Conservation (phyloP, 805 yeast species). For the Metschnikowia lochheadii region DNA sequence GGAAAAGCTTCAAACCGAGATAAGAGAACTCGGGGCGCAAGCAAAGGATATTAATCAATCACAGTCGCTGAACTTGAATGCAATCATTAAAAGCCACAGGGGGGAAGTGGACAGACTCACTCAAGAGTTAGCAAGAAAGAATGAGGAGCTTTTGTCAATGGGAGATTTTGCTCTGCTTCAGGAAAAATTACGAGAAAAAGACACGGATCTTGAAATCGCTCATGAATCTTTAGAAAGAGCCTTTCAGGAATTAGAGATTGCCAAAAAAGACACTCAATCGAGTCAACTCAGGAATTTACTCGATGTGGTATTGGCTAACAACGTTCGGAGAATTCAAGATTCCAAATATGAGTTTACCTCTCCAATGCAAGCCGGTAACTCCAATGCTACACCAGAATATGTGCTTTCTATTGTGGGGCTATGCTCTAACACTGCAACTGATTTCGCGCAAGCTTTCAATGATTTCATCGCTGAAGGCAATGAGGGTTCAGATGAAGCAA, state of each 20-base stretch:
- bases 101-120: slow-evolving; percentile 55
- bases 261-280: slow-evolving; percentile 46
- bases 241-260: slow-evolving; percentile 51
- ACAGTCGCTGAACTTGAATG: slow-evolving; percentile 59
- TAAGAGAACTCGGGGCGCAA: slow-evolving; percentile 56
- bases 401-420: slow-evolving; percentile 66
- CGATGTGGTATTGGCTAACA: slow-evolving; percentile 68
- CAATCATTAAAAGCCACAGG: slow-evolving; percentile 59
- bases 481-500: slow-evolving; percentile 42
- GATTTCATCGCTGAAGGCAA: slow-evolving; percentile 74
- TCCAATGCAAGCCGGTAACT: slow-evolving; percentile 79
- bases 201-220: slow-evolving; percentile 72
- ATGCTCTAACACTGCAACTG: slow-evolving; percentile 67
- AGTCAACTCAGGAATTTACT: slow-evolving; percentile 50
- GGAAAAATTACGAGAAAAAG: slow-evolving; percentile 56
- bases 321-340: slow-evolving; percentile 70
- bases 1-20: slow-evolving; percentile 60
- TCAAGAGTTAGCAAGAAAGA: slow-evolving; percentile 27
- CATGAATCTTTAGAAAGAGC: slow-evolving; percentile 79
- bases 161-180: slow-evolving; percentile 32
- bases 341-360: slow-evolving; percentile 65
- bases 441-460: slow-evolving; percentile 74
- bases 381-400: slow-evolving; percentile 67
- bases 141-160: slow-evolving; percentile 19
- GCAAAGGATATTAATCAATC: slow-evolving; percentile 57